Evolutionary conservation across 1,284 basidiomycete genomes (phyloP), one percentile per base, ranked within the genome.

Genomic region (Cutaneotrichosporon arboriforme): DNA sequence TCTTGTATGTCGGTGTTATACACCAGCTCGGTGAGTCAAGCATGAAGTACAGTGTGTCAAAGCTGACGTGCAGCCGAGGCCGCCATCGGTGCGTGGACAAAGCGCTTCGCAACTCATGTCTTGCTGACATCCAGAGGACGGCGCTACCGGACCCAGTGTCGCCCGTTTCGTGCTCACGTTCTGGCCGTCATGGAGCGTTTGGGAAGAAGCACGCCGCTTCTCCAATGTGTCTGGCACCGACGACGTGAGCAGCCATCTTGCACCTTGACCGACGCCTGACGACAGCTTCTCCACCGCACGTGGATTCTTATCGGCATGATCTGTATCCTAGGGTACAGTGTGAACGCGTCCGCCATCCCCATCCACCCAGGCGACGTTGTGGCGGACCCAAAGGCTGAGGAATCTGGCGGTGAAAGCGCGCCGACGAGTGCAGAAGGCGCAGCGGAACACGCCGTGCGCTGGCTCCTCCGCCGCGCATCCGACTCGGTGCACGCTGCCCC

Each of bases 1-100:
- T 77, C 36, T 57, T 76, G 1, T 77, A 73, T 52, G 75, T 77
- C 18, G 75, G 70, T 10, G 71, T 77, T 37, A 70, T 73, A n/a
- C 76, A 76, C 55, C 70, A 75, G 45, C 66, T 76, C 17, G 69
- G 71, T 58, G 23, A 46, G 54, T 54, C n/a, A 8, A 37, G 39
- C 22, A 12, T 26, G n/a, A n/a, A 31, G 26, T 7, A 31, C 5
- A 10, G 26, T 31, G 10, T n/a, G 26, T 15, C 22, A 15, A 41
- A 12, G 22, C 45, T 47, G 34, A 48, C 51, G 4, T 34, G 8
- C 46, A 65, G 65, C 67, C 39, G 75, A 76, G 34, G 68, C 69
- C 15, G 74, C 73, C 23, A 57, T 64, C 12, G 62, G 62, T 64
- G 44, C 38, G 51, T 55, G 26, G 20, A 39, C 17, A 18, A 22